Conservation (phyloP, 2,329 filamentous ascomycete genomes). For the Fusarium staphyleae region DNA sequence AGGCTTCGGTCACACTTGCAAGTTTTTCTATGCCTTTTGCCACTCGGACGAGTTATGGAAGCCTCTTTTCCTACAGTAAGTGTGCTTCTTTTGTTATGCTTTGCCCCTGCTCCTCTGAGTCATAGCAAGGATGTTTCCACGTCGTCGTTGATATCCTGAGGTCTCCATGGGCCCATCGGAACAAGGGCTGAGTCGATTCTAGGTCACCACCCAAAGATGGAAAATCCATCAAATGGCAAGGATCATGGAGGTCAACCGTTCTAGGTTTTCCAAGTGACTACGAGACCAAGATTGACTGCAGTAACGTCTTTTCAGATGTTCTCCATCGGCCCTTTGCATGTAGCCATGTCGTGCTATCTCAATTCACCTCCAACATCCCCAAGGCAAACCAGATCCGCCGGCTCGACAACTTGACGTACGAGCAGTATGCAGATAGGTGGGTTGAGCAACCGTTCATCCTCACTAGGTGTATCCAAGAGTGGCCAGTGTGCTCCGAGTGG, state of each 20-base stretch:
- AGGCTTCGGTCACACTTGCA: slow-evolving; percentile 78
- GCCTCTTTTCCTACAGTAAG: slow-evolving; percentile 82
- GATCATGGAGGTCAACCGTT: slow-evolving; percentile 84
- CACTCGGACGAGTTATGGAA: slow-evolving; percentile 91
- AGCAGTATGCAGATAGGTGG: slow-evolving; percentile 79
- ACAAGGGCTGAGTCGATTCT: slow-evolving; percentile 22
- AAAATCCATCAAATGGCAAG: slow-evolving; percentile 66
- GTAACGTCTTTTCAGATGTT: slow-evolving; percentile 85
- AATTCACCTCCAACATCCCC: slow-evolving; percentile 77
- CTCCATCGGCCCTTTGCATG: slow-evolving; percentile 91
- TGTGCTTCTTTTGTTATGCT: slow-evolving; percentile 36
- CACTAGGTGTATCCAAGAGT: slow-evolving; percentile 79
- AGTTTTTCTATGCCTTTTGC: slow-evolving; percentile 85
- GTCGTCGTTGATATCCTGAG: slow-evolving; percentile 7
- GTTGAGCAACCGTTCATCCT: slow-evolving; percentile 85
- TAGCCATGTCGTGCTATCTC: slow-evolving; percentile 72
- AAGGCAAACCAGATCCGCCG: slow-evolving; percentile 74
- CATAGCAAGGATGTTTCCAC: slow-evolving; percentile 8
- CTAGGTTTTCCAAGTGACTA: slow-evolving; percentile 62
- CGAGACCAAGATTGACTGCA: slow-evolving; percentile 71
- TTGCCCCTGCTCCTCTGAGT: slow-evolving; percentile 1
- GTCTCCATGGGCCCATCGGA: slow-evolving; percentile 2
- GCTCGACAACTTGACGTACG: slow-evolving; percentile 70
- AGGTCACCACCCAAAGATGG: slow-evolving; percentile 45
- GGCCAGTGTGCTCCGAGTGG: slow-evolving; percentile 82